Conservation (phyloP, 2,329 filamentous ascomycete genomes). For the Plectosphaerella cucumerina region DNA sequence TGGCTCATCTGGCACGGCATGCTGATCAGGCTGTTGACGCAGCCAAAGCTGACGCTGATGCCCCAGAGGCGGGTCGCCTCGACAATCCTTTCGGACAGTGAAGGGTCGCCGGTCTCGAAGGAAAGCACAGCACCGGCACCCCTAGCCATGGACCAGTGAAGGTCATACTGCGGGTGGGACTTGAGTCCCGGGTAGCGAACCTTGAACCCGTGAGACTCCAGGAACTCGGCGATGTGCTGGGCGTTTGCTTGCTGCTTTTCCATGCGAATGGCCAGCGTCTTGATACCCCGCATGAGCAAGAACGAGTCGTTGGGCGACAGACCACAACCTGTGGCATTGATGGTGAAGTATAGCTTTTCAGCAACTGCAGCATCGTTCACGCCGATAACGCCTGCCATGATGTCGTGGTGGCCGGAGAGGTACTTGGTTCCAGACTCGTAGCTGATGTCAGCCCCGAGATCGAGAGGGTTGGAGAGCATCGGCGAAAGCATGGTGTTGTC, state of each 20-base stretch:
- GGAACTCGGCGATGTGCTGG: slow-evolving; percentile 84
- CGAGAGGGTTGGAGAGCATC: slow-evolving; percentile 87
- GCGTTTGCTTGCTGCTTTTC: slow-evolving; percentile 96
- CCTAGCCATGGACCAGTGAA: slow-evolving; percentile 93
- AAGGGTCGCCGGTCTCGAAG: slow-evolving; percentile 88
- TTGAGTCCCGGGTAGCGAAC: slow-evolving; percentile 93
- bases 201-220: slow-evolving; percentile 86
- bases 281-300: slow-evolving; percentile 90
- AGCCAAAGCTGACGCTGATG: slow-evolving; percentile 96
- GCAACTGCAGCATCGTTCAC: slow-evolving; percentile 78
- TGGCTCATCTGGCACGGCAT: slow-evolving; percentile 99
- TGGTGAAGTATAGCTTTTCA: slow-evolving; percentile 92
- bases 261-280: slow-evolving; percentile 96
- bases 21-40: slow-evolving; percentile 96
- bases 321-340: slow-evolving; percentile 94
- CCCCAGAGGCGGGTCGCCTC: slow-evolving; percentile 89
- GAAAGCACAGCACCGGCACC: slow-evolving; percentile 91
- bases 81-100: slow-evolving; percentile 85
- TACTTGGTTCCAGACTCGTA: slow-evolving; percentile 99
- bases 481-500: slow-evolving; percentile 99
- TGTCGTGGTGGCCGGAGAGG: slow-evolving; percentile 93
- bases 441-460: slow-evolving; percentile 90
- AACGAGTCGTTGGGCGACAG: slow-evolving; percentile 94
- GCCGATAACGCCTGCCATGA: slow-evolving; percentile 97
- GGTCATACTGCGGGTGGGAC: slow-evolving; percentile 92